Evolutionary conservation across 2,329 filamentous ascomycete genomes (phyloP), one percentile per base, ranked within the genome.

Genomic region (Dactylonectria estremocensis): DNA sequence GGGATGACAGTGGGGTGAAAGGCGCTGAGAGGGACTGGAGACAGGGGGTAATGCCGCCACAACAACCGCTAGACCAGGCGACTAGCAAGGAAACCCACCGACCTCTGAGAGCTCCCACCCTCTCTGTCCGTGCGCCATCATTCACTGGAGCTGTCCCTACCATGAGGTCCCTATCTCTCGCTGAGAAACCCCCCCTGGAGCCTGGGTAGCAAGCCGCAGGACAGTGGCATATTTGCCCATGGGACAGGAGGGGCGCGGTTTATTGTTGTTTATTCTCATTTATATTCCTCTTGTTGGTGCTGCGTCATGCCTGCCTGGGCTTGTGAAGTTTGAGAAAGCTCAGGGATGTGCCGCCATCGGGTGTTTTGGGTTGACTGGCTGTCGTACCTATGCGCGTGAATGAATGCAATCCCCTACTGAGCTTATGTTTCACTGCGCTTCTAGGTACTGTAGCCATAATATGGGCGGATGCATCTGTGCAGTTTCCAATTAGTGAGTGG

Each of bases 311-410:
- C 24, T 28, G 24, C 24, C 24, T 28, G 24, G 24, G 54, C 48
- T 62, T 56, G 59, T 58, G 54, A 66, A 61, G 66, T 65, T 70
- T 69, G 61, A 62, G 56, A 63, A 67, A 62, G 58, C 64, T 67
- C 71, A 75, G 68, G 69, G 69, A 67, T 75, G 64, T 69, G 33
- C 61, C 70, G 61, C 69, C 72, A 67, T 72, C 61, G 66, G 61
- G 66, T 70, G 73, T 75, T 75, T 75, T 70, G 68, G 64, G 65
- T 74, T 75, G 71, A 71, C 59, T 64, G 57, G 16, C 45, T 28
- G 24, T 28, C 24, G 24, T 28, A 28, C 24, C 24, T 54, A 45
- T 69, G 61, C 55, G 61, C 55, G 35, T 22, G 45, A 56, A 55
- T 59, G 49, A 46, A 31, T 40, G 28, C 62, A 61, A 65, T 65